phyloP scores from a whole-genome alignment of 2,329 filamentous ascomycete genomes.

The Sclerotinia borealis region DNA sequence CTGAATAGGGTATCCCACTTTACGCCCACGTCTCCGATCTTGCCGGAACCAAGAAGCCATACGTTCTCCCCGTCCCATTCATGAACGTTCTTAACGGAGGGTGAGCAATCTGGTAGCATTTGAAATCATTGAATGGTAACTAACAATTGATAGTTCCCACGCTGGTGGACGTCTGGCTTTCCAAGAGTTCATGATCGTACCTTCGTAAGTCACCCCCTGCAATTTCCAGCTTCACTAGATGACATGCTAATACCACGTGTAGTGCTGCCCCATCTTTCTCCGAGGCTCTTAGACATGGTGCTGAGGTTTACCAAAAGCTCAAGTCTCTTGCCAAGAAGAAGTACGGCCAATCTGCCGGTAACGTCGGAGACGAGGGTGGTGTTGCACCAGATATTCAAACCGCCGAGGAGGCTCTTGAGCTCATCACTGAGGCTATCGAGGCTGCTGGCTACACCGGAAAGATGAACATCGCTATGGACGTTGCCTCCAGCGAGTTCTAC shows the following conservation, averaged over 20 bases:
- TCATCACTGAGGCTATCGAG: conserved; percentile 93
- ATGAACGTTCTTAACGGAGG: conserved; percentile 86
- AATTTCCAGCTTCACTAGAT: neutral
- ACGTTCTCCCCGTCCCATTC: conserved; percentile 84
- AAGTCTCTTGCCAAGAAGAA: conserved; percentile 98
- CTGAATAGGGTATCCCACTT: conserved; percentile 62
- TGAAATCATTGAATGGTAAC: neutral
- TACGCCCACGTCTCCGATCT: conserved; percentile 86
- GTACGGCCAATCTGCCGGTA: conserved; percentile 97
- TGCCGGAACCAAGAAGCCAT: conserved; percentile 85
- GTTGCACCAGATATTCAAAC: conserved; percentile 98
- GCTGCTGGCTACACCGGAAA: conserved; percentile 91
- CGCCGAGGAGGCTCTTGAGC: conserved; percentile 89
- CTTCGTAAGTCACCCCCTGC: conserved; percentile 50
- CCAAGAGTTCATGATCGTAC: conserved; percentile 96
- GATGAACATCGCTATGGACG: conserved; percentile 98
- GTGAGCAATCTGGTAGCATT: conserved; percentile 21
- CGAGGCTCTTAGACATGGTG: conserved; percentile 92
- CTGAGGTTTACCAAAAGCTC: conserved; percentile 97
- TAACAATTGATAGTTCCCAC: conserved; percentile 62
- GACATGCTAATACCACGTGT: conserved; percentile 12
- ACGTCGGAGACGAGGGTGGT: conserved; percentile 99
- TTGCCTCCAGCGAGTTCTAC: conserved; percentile 99
- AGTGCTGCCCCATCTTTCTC: conserved; percentile 83
- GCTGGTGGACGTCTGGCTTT: conserved; percentile 92